Evolutionary conservation across 2,329 filamentous ascomycete species (phyloP), one percentile per base, ranked within the genome.

Genomic region (Ascochyta rabiei): DNA sequence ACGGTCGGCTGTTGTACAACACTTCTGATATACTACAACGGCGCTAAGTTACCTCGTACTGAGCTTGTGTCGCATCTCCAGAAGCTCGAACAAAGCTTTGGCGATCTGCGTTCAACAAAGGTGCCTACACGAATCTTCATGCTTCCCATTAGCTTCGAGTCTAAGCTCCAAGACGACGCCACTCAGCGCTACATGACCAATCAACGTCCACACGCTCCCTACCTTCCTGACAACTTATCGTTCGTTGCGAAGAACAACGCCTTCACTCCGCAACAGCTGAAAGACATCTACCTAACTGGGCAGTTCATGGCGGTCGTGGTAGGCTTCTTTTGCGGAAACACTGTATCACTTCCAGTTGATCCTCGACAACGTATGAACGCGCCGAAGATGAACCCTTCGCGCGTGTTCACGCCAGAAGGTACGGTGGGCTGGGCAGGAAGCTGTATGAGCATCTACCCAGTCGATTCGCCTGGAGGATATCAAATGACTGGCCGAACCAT

Each of bases 101-200:
- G 77, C 24, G 76, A 78, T 48, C 67, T 79, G 10, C 72, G 67
- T 51, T 68, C 67, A 30, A 73, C 70, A 19, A 77, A 77, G 60
- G 74, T 80, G 0, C 75, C 77, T 2, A 76, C 74, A 6, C 74
- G 77, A 33, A 64, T 74, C 19, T 78, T 79, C 70, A 74, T 67
- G 35, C 73, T 80, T 2, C 77, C 77, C 0, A 69, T 80, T 24
- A 74, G 74, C 10, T 80, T 79, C 61, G 73, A 78, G 37, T 75
- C 71, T 37, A 75, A 75, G 52, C 72, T 74, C 15, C 76, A 79
- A 56, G 67, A 78, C 18, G 79, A 82, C 30, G 85, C 85, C 0
- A 80, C 86, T 0, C 74, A 83, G 40, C 79, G 86, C 3, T 89
- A 89, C 69, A 82, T 82, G 66, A 82, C 82, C 21, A 87, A 84